phyloP scores from a whole-genome alignment of 257 asterid species.

The Datura wrightii region DNA sequence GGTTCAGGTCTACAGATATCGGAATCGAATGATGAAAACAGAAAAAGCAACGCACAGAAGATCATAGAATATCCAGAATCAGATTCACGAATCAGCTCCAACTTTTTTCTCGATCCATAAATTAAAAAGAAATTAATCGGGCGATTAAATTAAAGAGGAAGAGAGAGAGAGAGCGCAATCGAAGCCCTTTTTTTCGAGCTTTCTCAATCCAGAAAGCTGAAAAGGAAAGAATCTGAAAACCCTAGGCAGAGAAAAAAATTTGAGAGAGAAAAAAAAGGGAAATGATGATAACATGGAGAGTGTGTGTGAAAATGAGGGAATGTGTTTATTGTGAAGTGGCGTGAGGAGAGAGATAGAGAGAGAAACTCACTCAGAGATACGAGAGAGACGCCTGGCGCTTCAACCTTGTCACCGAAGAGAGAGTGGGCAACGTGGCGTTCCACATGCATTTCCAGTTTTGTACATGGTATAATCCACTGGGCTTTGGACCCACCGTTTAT shows the following conservation, averaged over 20 bases:
- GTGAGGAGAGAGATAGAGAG: neutral
- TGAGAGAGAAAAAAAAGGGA: neutral
- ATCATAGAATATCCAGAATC: conserved; percentile 56
- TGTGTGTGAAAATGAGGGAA: conserved; percentile 31
- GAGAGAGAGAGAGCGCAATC: neutral
- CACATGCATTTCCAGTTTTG: conserved; percentile 28
- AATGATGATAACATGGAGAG: conserved; percentile 19
- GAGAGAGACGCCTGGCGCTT: conserved; percentile 37
- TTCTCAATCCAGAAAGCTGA: neutral
- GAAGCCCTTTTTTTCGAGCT: neutral
- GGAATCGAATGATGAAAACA: conserved; percentile 36
- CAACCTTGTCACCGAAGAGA: conserved; percentile 35
- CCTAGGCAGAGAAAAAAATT: conserved; percentile 38
- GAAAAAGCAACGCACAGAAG: conserved; percentile 20
- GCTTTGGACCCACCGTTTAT: neutral
- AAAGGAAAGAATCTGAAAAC: conserved; percentile 48
- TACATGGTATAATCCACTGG: conserved; percentile 26
- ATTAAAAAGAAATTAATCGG: neutral
- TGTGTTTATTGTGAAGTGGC: conserved; percentile 32
- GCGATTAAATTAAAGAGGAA: too few species aligned
- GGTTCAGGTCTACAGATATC: conserved; percentile 37
- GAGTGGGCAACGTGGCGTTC: conserved; percentile 51
- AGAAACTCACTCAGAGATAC: neutral
- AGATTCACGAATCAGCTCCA: conserved; percentile 40
- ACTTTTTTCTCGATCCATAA: conserved; percentile 29